Conservation (phyloP, 2,329 filamentous ascomycete species). For the Pseudogymnoascus sp. region DNA sequence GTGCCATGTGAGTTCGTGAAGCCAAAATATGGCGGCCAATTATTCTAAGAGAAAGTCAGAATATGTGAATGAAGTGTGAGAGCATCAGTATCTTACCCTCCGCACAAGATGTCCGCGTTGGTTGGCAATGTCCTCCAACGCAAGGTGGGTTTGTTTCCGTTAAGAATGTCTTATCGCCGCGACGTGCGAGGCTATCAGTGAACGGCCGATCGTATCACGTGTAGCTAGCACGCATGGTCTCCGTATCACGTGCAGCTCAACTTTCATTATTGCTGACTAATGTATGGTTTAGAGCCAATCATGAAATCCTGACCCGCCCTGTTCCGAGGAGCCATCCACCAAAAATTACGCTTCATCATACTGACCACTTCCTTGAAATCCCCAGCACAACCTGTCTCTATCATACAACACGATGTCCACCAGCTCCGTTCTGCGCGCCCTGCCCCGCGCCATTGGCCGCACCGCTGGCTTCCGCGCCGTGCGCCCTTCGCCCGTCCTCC, state of each 20-base stretch:
- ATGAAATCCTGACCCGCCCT: constrained; percentile 4
- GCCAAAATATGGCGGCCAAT: neutral
- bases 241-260: constrained; percentile 6
- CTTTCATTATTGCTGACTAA: constrained; percentile 4
- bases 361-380: neutral
- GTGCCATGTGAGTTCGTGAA: neutral
- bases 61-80: neutral
- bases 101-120: neutral
- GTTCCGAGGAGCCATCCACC: constrained; percentile 7
- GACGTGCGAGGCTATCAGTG: constrained; percentile 1
- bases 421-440: constrained; percentile 5
- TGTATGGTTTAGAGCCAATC: neutral
- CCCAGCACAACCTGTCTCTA: neutral
- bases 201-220: neutral
- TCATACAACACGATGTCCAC: constrained; percentile 7
- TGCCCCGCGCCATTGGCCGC: constrained; percentile 8
- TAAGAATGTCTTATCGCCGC: constrained; percentile 6
- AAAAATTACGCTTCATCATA: constrained; percentile 8
- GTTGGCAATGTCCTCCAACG: neutral
- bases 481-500: neutral
- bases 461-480: constrained; percentile 1
- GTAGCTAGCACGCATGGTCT: neutral
- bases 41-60: neutral
- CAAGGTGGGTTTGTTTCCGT: constrained; percentile 2
- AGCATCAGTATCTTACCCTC: neutral